phyloP scores from a whole-genome alignment of 1,284 basidiomycete species.

The Anthracocystis setariae region DNA sequence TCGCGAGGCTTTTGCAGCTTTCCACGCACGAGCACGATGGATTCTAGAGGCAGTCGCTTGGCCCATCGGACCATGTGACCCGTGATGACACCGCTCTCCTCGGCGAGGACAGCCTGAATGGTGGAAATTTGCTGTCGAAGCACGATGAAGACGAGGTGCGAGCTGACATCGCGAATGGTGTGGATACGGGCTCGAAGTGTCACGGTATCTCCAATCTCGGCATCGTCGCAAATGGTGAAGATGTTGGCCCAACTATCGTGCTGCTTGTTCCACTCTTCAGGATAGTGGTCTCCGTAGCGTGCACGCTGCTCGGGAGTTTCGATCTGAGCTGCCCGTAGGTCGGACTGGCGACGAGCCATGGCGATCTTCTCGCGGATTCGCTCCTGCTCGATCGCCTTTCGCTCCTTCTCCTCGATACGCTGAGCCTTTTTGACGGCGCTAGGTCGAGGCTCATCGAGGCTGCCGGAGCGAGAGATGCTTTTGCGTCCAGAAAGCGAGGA shows the following conservation, averaged over 20 bases:
- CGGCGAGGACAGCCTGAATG: conserved; percentile 59
- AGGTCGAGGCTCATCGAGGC: conserved; percentile 43
- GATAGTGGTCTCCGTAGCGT: conserved; percentile 51
- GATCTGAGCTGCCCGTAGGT: conserved; percentile 44
- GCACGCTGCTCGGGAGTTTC: conserved; percentile 59
- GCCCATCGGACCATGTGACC: conserved; percentile 64
- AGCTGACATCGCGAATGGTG: conserved; percentile 57
- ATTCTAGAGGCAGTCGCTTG: conserved; percentile 56
- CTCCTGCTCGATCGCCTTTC: conserved; percentile 43
- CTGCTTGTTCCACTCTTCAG: conserved; percentile 35
- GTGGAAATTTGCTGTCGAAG: conserved; percentile 60
- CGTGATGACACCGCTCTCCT: conserved; percentile 44
- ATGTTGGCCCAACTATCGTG: conserved; percentile 38
- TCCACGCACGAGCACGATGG: conserved; percentile 58
- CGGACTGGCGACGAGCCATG: conserved; percentile 41
- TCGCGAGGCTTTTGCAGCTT: conserved; percentile 55
- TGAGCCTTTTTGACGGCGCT: conserved; percentile 46
- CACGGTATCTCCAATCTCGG: conserved; percentile 37
- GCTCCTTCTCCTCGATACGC: conserved; percentile 46
- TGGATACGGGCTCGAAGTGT: conserved; percentile 60
- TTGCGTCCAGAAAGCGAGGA: conserved; percentile 23
- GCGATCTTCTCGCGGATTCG: conserved; percentile 32
- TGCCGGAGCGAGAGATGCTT: conserved; percentile 24
- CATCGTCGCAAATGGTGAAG: conserved; percentile 32
- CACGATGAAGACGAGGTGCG: conserved; percentile 60